These are phyloP conservation scores for Microbotryomycetes sp. DNA, from an alignment of 1,284 basidiomycete species.

Conservation along the genomic window DNA sequence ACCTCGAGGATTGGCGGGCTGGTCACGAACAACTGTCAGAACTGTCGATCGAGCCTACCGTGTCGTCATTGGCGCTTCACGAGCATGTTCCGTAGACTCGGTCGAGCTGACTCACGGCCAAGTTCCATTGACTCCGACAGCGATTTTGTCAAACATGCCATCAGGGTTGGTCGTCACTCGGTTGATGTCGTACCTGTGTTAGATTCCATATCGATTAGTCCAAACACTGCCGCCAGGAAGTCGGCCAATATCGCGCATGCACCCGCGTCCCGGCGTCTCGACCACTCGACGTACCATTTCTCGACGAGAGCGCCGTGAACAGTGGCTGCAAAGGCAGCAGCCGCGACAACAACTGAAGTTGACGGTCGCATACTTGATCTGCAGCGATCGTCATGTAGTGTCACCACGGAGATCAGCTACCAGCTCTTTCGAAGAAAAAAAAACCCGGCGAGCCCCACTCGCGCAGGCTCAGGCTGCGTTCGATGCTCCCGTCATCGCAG, in stretches of 20 bases:
- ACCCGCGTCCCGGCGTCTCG: too few relatives aligned
- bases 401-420: too few relatives aligned
- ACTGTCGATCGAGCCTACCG: too few relatives aligned
- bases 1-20: constrained; percentile 60
- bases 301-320: not conserved
- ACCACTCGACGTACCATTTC: not conserved
- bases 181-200: constrained; percentile 34
- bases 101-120: constrained; percentile 81
- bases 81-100: too few relatives aligned
- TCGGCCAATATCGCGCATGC: too few relatives aligned
- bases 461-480: too few relatives aligned
- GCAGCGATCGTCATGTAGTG: too few relatives aligned
- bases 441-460: too few relatives aligned
- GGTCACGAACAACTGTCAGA: not conserved
- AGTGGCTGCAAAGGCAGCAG: not conserved
- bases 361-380: not conserved
- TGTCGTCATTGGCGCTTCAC: too few relatives aligned
- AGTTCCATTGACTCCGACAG: constrained; percentile 77
- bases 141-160: constrained; percentile 62
- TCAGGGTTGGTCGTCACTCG: constrained; percentile 68
- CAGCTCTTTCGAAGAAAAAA: too few relatives aligned
- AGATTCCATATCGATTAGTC: not conserved
- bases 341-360: not conserved
- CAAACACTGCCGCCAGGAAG: not conserved
- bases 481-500: too few relatives aligned